A percentile compares a stretch with the other conserved stretches of the same genome.
Conservation (phyloP, 108 stramenopile genomes). For the Aureococcus anophagefferens region DNA sequence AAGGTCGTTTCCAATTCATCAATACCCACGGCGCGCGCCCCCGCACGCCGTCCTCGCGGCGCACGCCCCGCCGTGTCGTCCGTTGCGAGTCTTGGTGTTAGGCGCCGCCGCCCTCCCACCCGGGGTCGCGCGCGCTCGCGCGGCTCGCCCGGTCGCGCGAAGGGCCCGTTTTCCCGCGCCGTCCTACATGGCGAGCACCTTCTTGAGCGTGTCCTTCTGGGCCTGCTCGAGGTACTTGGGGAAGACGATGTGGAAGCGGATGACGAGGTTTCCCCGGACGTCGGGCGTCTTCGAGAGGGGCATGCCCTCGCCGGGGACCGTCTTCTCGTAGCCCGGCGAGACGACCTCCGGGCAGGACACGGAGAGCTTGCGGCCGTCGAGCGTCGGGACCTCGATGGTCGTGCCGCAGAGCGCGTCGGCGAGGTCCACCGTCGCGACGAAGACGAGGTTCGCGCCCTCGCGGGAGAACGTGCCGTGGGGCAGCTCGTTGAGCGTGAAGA, state of each 20-base stretch:
- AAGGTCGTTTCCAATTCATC: no score
- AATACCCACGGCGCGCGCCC: no score
- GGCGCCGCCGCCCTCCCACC: no score
- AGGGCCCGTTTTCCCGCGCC: no score
- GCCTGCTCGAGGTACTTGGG: conserved; percentile 25
- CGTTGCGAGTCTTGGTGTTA: no score
- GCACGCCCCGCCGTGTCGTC: no score
- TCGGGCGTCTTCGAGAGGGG: conserved; percentile 43
- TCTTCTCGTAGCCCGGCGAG: conserved; percentile 47
- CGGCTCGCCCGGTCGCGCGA: no score
- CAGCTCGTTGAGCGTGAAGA: conserved; percentile 46
- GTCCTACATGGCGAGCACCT: not conserved
- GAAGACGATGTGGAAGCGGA: conserved; percentile 47
- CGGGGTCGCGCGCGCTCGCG: no score
- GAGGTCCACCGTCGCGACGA: conserved; percentile 33
- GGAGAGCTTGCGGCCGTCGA: conserved; percentile 35
- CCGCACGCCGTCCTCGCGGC: no score
- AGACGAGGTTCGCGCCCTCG: conserved; percentile 46
- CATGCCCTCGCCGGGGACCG: conserved; percentile 52
- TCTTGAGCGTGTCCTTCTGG: conserved; percentile 5
- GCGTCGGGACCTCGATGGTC: conserved; percentile 30
- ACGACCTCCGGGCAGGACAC: conserved; percentile 40
- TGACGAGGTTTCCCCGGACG: conserved; percentile 37
- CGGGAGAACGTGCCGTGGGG: conserved; percentile 35
- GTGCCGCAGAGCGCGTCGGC: conserved; percentile 43